Base-by-base conservation (phyloP, 2,329 filamentous ascomycete genomes). In the Alternaria postmessia region DNA sequence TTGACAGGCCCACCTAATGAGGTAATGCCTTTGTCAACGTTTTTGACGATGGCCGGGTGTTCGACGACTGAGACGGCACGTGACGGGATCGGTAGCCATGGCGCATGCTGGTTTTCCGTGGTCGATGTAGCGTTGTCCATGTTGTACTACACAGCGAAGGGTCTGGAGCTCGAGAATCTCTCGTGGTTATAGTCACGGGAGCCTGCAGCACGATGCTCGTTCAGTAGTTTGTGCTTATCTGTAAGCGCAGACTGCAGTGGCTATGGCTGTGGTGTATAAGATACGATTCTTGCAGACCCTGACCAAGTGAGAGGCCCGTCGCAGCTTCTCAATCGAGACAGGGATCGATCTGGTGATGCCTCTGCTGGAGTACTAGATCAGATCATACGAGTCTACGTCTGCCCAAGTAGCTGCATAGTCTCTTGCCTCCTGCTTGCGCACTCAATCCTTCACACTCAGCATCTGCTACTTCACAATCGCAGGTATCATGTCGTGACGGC, bases 21-120 rank as follows among this genome's bases (percentile, higher is more conserved):
- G 44, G 84, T 81, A 66, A 91, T 81, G 60, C 83, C 89, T 71
- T 85, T 88, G 71, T 89, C 86, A 57, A 89, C 74, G 75, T 90
- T 87, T 71, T 84, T 85, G 69, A 91, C 79, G 54, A 90, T 83
- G 72, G 86, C 88, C 53, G 89, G 89, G 77, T 91, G 89, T 72
- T 91, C 89, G 47, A 91, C 82, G 62, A 83, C 84, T 54, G 89
- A 82, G 48, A 91, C 80, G 52, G 82, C 80, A 62, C 82, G 80
- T 38, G 77, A 67, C 3, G 86, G 85, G 39, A 90, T 80, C 8
- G 71, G 61, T 70, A 85, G 85, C 72, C 81, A 82, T 1, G 85
- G 83, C 32, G 73, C 71, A 30, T 52, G 58, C 55, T 62, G 53
- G 34, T 47, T 55, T 54, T 46, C 47, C 58, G 46, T 44, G 26